A percentile compares a stretch with the other conserved stretches of the same genome.
Conservation (phyloP, 1,139 yeast species). For the Saccharomycopsis crataegensis region DNA sequence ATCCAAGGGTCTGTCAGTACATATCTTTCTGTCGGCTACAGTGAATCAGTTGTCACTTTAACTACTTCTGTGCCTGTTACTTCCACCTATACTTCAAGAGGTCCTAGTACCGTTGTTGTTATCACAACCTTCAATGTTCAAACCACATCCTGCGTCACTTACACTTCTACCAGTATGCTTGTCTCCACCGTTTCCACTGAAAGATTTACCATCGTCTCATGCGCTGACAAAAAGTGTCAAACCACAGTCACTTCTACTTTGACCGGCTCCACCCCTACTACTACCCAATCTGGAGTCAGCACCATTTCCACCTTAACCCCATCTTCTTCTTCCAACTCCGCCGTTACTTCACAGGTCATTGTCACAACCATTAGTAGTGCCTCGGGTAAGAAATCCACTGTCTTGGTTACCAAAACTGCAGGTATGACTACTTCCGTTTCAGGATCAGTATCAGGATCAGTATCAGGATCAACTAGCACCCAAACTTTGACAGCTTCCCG, state of each 20-base stretch:
- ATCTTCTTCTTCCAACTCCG: not conserved
- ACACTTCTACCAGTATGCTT: constrained; percentile 18
- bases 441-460: not conserved
- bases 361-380: not conserved
- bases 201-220: constrained; percentile 17
- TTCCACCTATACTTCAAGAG: constrained; percentile 19
- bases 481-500: constrained; percentile 8
- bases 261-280: constrained; percentile 4
- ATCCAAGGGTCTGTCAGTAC: constrained; percentile 17
- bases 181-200: constrained; percentile 19
- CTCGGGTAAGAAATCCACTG: constrained; percentile 7
- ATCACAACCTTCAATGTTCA: constrained; percentile 19
- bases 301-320: constrained; percentile 13
- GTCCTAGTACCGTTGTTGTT: constrained; percentile 16
- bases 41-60: constrained; percentile 16
- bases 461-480: not conserved
- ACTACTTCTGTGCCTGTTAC: constrained; percentile 20
- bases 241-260: constrained; percentile 14
- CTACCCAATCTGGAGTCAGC: constrained; percentile 1
- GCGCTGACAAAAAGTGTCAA: constrained; percentile 18
- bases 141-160: constrained; percentile 20
- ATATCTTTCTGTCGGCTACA: constrained; percentile 16
- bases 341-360: not conserved
- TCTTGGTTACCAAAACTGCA: constrained; percentile 6
- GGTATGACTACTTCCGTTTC: not conserved